Conservation (phyloP, 108 stramenopile genomes). For the Cyclotella atomus region DNA sequence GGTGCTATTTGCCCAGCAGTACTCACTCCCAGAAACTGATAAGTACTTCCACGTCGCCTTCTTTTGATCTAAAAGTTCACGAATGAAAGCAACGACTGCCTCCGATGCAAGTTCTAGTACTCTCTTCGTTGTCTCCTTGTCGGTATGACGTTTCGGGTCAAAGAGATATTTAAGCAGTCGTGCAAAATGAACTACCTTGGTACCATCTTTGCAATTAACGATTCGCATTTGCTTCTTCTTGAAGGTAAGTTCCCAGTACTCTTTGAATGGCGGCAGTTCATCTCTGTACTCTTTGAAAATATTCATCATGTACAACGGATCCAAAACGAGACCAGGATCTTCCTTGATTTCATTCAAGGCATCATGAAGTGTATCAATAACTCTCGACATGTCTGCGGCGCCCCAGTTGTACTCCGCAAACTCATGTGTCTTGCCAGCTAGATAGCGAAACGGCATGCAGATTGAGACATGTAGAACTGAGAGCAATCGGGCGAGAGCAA, state of each 20-base stretch:
- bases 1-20: background rate
- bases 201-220: background rate
- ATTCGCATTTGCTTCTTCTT: slow-evolving; percentile 20
- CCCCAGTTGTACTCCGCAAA: slow-evolving; percentile 17
- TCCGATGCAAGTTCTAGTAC: background rate
- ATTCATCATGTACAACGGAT: slow-evolving; percentile 21
- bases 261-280: slow-evolving; percentile 16
- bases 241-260: slow-evolving; percentile 6
- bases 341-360: slow-evolving; percentile 8
- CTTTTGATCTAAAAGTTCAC: slow-evolving; percentile 15
- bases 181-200: slow-evolving; percentile 9
- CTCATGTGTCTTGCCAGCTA: slow-evolving; percentile 25
- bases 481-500: background rate
- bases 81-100: background rate
- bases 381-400: slow-evolving; percentile 12
- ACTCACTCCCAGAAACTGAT: background rate
- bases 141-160: background rate
- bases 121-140: background rate
- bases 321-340: background rate
- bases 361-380: slow-evolving; percentile 18
- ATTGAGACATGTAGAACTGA: slow-evolving; percentile 28
- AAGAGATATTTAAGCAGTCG: slow-evolving; percentile 2
- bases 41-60: slow-evolving; percentile 29
- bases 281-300: slow-evolving; percentile 15
- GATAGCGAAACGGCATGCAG: slow-evolving; percentile 21